Conservation (phyloP, 2,329 filamentous ascomycete genomes). For the Mariannaea elegans region DNA sequence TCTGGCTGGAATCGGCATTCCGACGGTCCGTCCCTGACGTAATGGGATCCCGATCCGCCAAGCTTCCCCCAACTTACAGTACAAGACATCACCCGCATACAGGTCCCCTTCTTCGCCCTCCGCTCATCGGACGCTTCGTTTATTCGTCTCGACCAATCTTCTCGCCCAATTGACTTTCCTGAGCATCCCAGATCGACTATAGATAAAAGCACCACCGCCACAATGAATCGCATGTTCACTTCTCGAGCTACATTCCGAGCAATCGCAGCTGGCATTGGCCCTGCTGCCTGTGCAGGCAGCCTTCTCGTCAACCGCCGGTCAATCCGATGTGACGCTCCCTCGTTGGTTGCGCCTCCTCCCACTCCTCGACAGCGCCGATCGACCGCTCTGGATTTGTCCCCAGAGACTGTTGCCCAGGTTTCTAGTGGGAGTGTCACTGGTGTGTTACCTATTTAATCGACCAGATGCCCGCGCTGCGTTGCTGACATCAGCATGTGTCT, state of each 20-base stretch:
- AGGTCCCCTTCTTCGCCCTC: neutral
- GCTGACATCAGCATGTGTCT: neutral
- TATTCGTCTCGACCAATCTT: neutral
- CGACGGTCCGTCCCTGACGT: slow-evolving; percentile 32
- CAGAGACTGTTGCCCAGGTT: slow-evolving; percentile 56
- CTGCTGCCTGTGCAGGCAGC: slow-evolving; percentile 39
- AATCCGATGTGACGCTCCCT: slow-evolving; percentile 44
- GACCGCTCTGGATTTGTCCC: slow-evolving; percentile 34
- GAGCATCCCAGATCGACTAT: neutral
- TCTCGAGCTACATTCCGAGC: slow-evolving; percentile 34
- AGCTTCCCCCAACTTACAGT: neutral
- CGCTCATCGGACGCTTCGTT: neutral
- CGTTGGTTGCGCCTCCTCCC: slow-evolving; percentile 26
- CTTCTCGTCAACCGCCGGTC: slow-evolving; percentile 35
- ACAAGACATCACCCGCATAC: slow-evolving; percentile 8
- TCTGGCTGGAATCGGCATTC: slow-evolving; percentile 17
- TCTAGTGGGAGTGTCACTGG: slow-evolving; percentile 64
- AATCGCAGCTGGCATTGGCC: slow-evolving; percentile 40
- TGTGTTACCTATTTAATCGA: slow-evolving; percentile 39
- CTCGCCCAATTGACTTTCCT: neutral
- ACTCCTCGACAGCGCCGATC: slow-evolving; percentile 23
- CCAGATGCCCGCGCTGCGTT: neutral
- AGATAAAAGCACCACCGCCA: neutral
- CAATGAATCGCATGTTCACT: slow-evolving; percentile 37
- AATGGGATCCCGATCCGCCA: neutral